Evolutionary conservation across 1,284 basidiomycete species (phyloP), one percentile per base, ranked within the genome.

Genomic region (Albatrellus sp.): DNA sequence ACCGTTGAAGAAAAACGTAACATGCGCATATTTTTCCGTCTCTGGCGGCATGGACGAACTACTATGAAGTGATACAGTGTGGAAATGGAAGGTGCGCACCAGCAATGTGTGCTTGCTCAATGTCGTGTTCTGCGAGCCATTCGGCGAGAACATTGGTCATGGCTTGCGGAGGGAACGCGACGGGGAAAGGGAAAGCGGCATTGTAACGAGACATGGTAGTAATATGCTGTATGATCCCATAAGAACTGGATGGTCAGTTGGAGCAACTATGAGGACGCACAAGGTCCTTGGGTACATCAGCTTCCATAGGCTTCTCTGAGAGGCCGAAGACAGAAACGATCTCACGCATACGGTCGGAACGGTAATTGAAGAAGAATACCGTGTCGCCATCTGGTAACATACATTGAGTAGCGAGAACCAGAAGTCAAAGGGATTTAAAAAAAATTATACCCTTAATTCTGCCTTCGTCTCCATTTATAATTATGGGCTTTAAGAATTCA

Each of bases 1-100:
- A 20, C 90, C 90, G 63, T 93, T 93, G 75, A 94, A 93, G 76
- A 94, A 94, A 72, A 93, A 93, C 0, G 90, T 94, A 49, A 94
- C 87, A 59, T 93, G 90, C 1, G 90, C 89, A 63, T 92, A 94
- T 65, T 94, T 93, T 61, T 93, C 90, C 3, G 90, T 93, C 62
- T 93, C 90, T 76, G 55, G 19, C 28, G 42, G 5, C 8, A 11
- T 14, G 10, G 14, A 19, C n/a, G 19, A 17, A 8, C 7, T 13
- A 37, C 35, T 37, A 28, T 42, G 31, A 29, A 44, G 37, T 29
- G 14, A 17, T n/a, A 36, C 31, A n/a, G 14, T 30, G 31, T 39
- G 41, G 13, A 17, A 14, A 45, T 14, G 17, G 24, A 24, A 5
- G 43, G 46, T 7, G 52, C 67, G 39, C 45, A 81, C 81, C 81